Base-by-base conservation (phyloP, 192 early-diverging fungal genomes). In the Gonapodya sp. region DNA sequence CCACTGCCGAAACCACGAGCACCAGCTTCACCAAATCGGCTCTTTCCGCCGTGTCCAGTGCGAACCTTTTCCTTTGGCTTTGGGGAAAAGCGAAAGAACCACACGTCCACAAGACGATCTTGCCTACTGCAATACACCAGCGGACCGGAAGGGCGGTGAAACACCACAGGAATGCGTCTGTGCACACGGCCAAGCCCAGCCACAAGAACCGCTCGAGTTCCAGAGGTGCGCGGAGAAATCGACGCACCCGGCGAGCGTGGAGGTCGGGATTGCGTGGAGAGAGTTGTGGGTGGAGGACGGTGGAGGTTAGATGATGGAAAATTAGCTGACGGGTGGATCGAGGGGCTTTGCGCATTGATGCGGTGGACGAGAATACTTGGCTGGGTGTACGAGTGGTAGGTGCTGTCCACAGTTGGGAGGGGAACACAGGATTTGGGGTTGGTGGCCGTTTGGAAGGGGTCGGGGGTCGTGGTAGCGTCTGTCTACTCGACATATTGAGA, bases 91-190 rank as follows among this genome's bases (percentile, higher is more conserved):
- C 46, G 24, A 64, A 8, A 24, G 8, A 16, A 16, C 46, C 24
- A 16, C 8, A 8, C 46, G 24, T 64, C 46, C 46, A 64, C 46
- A 24, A 8, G 24, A 24, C 46, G 46, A 24, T 64, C 46, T 64
- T 8, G 8, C 8, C 46, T 16, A 24, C 24, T 16, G 46, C 8
- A 24, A 64, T 64, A 64, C 46, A 64, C 46, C 46, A 64, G 30
- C 96, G 91, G 16, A 95, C 85, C 0, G 98, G 98, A 24, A 99
- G 83, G 73, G 98, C 95, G 0, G 98, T 97, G 83, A 98, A 96
- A 0, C 94, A 94, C 81, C 97, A 95, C 1, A 99, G 85, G 81
- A 99, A 96, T 18, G 97, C 95, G 83, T 99, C 98, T 36, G 98
- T 85, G 80, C 96, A 97, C 2, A 98, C 93, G 34, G 95, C 85